Percentiles rank a stretch among this genome's conserved stretches.
phyloP scores from a whole-genome alignment of 176 grass and related monocot species.

The Triticum dicoccoides region DNA sequence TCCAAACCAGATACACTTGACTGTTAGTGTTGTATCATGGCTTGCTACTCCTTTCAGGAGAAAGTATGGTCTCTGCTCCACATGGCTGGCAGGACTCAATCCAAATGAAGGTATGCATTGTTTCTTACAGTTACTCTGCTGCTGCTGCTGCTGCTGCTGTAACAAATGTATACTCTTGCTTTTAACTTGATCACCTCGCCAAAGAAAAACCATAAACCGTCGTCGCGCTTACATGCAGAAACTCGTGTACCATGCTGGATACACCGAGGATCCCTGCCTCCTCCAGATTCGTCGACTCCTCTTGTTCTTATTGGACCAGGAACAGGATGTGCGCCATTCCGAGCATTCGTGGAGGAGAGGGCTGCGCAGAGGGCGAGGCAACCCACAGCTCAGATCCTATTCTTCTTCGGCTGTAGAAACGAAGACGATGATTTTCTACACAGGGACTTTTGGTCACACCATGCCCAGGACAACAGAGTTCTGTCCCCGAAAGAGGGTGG shows the following conservation, averaged over 20 bases:
- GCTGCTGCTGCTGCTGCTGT: background rate
- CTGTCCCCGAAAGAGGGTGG: slow-evolving; percentile 63
- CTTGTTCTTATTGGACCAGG: slow-evolving; percentile 89
- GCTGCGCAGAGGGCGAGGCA: slow-evolving; percentile 33
- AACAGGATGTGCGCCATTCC: slow-evolving; percentile 89
- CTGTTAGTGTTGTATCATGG: slow-evolving; percentile 70
- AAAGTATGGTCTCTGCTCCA: slow-evolving; percentile 67
- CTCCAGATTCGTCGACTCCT: slow-evolving; percentile 56
- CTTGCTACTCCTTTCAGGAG: slow-evolving; percentile 78
- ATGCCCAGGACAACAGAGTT: slow-evolving; percentile 60
- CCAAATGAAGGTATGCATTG: slow-evolving; percentile 49
- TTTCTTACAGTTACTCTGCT: background rate
- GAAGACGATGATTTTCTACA: slow-evolving; percentile 74
- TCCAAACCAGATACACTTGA: slow-evolving; percentile 70
- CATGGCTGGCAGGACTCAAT: slow-evolving; percentile 64
- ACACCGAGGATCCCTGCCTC: slow-evolving; percentile 51
- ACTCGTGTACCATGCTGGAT: slow-evolving; percentile 67
- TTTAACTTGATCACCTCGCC: background rate
- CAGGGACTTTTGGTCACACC: slow-evolving; percentile 75
- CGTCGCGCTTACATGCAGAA: slow-evolving; percentile 29
- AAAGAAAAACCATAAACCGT: background rate
- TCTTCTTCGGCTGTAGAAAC: slow-evolving; percentile 88
- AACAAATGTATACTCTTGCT: background rate
- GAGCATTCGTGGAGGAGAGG: slow-evolving; percentile 72
- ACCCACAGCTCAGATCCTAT: slow-evolving; percentile 55